Evolutionary conservation across 805 yeast species (phyloP), one percentile per base, ranked within the genome.

Genomic region (Wickerhamiella qilinensis): DNA sequence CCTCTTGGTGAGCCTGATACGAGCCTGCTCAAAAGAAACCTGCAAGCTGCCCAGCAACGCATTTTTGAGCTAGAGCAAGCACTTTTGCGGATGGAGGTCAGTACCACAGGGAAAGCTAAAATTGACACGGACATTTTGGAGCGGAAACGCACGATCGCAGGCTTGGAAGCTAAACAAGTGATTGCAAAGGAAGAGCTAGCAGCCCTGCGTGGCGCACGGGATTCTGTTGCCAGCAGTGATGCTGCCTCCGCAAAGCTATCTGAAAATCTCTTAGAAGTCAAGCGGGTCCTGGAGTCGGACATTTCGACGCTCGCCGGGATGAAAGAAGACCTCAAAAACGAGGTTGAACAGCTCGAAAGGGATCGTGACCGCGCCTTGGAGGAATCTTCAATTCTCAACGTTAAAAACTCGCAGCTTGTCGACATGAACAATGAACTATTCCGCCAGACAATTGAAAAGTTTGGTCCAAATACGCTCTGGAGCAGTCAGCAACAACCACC

Each of bases 271-370:
- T 64, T 58, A 22, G 43, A 48, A 1, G 67, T 68, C 35, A 76
- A 69, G 55, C 62, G 59, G 25, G 55, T 58, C 15, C 56, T 83
- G 37, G 58, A 56, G 35, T 43, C 47, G 15, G 82, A 75, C 38
- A 57, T 76, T 20, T 47, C 53, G 5, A 49, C 46, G 3, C 47
- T 69, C 31, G 41, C 49, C 16, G 43, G 41, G 15, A 47, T 52
- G 38, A 42, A 53, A 18, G 57, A 50, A 36, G 43, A 42, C 14
- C 48, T 61, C 35, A 20, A 39, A n/a, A 54, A 40, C 24, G 62
- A 59, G 33, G 51, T 50, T 32, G 36, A 39, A 17, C 45, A 50
- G 28, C 50, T 59, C 14, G 39, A 46, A 32, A 43, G 44, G 24
- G 37, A 45, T 28, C 46, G 54, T 15, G 53, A 50, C 28, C 43